A percentile compares a stretch with the other conserved stretches of the same genome.
phyloP scores from a whole-genome alignment of 2,329 filamentous ascomycete genomes.

The Paracoccidioides lutzii region DNA sequence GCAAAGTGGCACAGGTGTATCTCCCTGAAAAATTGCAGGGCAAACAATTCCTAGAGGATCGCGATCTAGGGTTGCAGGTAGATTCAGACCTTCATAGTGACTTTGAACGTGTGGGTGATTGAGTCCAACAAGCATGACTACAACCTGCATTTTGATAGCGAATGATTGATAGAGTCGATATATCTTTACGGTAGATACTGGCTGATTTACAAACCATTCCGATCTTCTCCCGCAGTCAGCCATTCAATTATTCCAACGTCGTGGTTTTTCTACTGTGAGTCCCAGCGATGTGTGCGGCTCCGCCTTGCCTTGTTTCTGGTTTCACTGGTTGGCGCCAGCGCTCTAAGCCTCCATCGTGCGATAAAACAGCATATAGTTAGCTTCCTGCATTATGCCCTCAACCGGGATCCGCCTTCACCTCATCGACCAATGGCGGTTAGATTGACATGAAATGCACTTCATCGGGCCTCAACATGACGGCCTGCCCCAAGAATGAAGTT shows the following conservation, averaged over 20 bases:
- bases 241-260: background rate
- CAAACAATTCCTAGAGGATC: constrained; percentile 62
- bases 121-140: background rate
- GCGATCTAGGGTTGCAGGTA: constrained; percentile 63
- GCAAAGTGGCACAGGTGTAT: constrained; percentile 75
- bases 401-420: no score
- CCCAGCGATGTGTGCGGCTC: no score
- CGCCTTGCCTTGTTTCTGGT: no score
- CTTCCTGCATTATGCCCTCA: no score
- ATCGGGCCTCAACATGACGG: no score
- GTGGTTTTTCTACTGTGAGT: background rate
- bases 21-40: constrained; percentile 64
- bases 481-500: no score
- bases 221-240: background rate
- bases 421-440: no score
- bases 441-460: no score
- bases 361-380: no score
- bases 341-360: no score
- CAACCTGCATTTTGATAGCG: background rate
- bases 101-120: constrained; percentile 11
- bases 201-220: background rate
- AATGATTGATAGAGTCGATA: background rate
- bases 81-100: constrained; percentile 50
- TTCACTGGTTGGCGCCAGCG: no score
- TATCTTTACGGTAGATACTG: background rate